Conservation (phyloP, 75 land plant species). For the Pinus albicaulis region DNA sequence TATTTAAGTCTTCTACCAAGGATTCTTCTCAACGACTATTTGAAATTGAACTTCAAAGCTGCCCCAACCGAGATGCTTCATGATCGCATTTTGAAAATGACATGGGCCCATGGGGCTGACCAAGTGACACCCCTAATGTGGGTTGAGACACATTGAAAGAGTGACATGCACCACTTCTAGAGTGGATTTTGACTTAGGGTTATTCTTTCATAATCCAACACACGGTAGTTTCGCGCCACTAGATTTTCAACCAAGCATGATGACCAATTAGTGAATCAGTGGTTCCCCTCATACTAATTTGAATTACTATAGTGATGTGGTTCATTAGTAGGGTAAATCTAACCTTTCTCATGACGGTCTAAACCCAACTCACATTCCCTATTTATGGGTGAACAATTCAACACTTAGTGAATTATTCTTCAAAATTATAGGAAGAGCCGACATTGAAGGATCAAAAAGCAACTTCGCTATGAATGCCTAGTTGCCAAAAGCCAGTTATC, state of each 20-base stretch:
- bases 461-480: conserved; percentile 24
- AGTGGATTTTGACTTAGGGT: conserved; percentile 70
- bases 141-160: background rate
- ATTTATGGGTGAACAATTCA: background rate
- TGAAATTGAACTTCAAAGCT: background rate
- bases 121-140: conserved; percentile 2
- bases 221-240: conserved; percentile 60
- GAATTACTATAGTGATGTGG: conserved; percentile 48
- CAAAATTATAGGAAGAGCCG: conserved; percentile 40
- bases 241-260: conserved; percentile 45
- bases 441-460: conserved; percentile 31
- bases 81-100: conserved; percentile 43
- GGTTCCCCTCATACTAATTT: conserved; percentile 50
- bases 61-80: conserved; percentile 37
- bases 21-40: background rate
- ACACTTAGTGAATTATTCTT: conserved; percentile 20
- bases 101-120: conserved; percentile 49
- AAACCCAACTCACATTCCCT: background rate
- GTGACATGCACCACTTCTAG: conserved; percentile 15
- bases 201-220: conserved; percentile 60
- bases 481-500: conserved; percentile 11
- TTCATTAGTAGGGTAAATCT: conserved; percentile 19
- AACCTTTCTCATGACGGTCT: background rate
- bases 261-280: conserved; percentile 48
- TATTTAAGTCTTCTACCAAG: conserved; percentile 6